These are phyloP conservation scores for Metschnikowia anglica DNA, from an alignment of 805 yeast species.

Conservation along the genomic window DNA sequence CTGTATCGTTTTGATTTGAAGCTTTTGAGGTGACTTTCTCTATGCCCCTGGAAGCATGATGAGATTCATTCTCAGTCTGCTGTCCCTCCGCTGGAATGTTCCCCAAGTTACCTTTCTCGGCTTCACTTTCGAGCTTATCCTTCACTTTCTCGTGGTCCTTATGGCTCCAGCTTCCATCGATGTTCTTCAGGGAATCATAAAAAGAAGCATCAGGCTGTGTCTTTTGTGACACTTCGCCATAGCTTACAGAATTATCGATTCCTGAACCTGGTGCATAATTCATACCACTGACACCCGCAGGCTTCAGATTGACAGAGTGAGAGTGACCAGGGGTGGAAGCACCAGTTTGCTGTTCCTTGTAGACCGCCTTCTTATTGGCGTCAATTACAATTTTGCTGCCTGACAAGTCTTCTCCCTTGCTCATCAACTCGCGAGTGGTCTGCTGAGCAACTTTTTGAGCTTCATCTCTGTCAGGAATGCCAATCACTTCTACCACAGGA, in stretches of 20 bases:
- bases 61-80: neutral
- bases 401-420: slow-evolving; percentile 33
- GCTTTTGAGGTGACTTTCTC: too few species aligned
- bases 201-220: slow-evolving; percentile 14
- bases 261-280: too few species aligned
- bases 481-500: slow-evolving; percentile 35
- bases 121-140: slow-evolving; percentile 11
- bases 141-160: slow-evolving; percentile 11
- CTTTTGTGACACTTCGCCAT: too few species aligned
- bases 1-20: neutral
- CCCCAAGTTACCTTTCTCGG: slow-evolving; percentile 13
- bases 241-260: too few species aligned
- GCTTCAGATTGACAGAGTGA: neutral
- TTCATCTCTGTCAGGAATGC: slow-evolving; percentile 29
- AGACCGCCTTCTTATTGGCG: slow-evolving; percentile 35
- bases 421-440: slow-evolving; percentile 31
- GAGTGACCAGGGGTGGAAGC: neutral
- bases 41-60: neutral
- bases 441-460: slow-evolving; percentile 34
- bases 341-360: slow-evolving; percentile 14
- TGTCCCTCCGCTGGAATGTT: slow-evolving; percentile 5
- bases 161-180: slow-evolving; percentile 14
- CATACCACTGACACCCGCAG: too few species aligned
- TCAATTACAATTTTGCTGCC: slow-evolving; percentile 36
- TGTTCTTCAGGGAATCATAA: slow-evolving; percentile 8